These are phyloP conservation scores for Penicillium silybi DNA, from an alignment of 495 filamentous ascomycete species.

Conservation along the genomic window DNA sequence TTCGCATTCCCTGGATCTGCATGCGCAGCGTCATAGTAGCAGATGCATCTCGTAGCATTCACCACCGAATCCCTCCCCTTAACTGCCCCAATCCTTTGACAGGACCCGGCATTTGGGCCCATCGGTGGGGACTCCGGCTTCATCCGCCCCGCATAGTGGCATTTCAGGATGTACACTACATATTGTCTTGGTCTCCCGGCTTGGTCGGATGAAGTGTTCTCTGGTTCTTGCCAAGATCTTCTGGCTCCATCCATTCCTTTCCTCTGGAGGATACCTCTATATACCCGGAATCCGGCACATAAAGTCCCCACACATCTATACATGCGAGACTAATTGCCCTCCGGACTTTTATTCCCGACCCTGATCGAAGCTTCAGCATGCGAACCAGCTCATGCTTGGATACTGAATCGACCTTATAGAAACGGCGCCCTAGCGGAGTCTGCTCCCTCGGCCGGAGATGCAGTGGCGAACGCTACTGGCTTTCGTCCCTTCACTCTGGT, in stretches of 20 bases:
- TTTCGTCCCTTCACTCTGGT: constrained; percentile 21
- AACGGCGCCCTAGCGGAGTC: not conserved
- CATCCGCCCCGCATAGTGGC: not conserved
- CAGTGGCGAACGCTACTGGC: constrained; percentile 15
- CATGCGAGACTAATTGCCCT: not conserved
- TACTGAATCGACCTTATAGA: not conserved
- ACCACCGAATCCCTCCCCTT: not conserved
- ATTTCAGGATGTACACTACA: not conserved
- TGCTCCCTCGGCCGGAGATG: constrained; percentile 7
- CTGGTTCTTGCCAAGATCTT: not conserved
- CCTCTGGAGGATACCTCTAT: not conserved
- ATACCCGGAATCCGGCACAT: not conserved
- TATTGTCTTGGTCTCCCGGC: not conserved
- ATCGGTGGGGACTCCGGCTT: not conserved
- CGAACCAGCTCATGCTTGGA: not conserved
- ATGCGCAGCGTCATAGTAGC: not conserved
- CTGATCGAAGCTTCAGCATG: constrained; percentile 6
- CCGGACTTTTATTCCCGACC: not conserved
- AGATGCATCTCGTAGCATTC: not conserved
- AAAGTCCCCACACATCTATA: not conserved
- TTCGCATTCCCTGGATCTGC: not conserved
- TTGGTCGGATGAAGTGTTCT: not conserved
- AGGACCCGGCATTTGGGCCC: not conserved
- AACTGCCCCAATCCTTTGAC: not conserved
- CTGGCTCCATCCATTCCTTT: not conserved